Percentiles rank a stretch among this genome's conserved stretches.
phyloP scores from a whole-genome alignment of 176 grass and related monocot genomes.

The Ensete glaucum region DNA sequence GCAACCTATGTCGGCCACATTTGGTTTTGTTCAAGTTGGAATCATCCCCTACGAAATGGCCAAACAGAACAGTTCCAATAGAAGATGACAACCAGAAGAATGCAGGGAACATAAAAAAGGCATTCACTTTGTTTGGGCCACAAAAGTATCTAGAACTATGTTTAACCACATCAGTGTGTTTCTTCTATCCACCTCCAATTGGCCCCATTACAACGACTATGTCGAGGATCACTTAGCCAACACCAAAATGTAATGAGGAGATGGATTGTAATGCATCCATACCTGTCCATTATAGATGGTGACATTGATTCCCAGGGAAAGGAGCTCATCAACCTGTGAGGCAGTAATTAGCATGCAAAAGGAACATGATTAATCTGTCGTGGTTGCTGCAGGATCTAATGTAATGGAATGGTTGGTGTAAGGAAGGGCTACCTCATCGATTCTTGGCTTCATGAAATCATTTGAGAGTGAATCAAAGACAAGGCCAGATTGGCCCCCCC shows the following conservation, averaged over 20 bases:
- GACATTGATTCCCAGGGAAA: constrained; percentile 46
- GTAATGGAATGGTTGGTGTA: not conserved
- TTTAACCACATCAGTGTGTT: no score
- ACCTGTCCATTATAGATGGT: constrained; percentile 69
- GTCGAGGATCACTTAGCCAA: not conserved
- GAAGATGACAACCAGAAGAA: not conserved
- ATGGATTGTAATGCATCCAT: not conserved
- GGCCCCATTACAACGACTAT: not conserved
- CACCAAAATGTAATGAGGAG: not conserved
- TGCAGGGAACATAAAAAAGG: not conserved
- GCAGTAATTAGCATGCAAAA: not conserved
- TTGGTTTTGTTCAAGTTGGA: no score
- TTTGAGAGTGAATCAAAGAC: constrained; percentile 49
- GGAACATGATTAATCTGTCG: not conserved
- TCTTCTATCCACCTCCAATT: no score
- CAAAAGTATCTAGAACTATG: not conserved
- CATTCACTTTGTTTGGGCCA: constrained; percentile 6
- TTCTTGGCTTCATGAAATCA: constrained; percentile 85
- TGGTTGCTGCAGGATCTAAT: not conserved
- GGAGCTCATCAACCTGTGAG: constrained; percentile 45
- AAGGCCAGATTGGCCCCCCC: constrained; percentile 21
- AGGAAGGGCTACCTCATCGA: constrained; percentile 35
- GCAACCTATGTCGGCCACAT: no score
- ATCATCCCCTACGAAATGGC: not conserved
- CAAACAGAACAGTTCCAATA: no score